Base-by-base conservation (phyloP, 2,329 filamentous ascomycete species). In the Colletotrichum sp. region DNA sequence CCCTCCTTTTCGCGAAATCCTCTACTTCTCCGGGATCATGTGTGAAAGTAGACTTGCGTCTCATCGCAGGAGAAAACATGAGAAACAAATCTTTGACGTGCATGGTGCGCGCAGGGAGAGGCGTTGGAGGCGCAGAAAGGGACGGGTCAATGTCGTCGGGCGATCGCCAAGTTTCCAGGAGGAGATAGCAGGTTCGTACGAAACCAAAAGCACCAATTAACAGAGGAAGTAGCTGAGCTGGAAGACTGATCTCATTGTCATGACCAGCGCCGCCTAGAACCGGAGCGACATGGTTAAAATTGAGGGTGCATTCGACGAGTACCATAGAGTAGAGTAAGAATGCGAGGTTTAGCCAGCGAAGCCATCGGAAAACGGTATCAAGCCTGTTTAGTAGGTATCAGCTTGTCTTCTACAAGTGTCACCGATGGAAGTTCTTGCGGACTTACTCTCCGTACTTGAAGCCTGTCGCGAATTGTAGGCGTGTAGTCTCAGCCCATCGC, bases 301-400 rank as follows among this genome's bases (percentile, higher is more conserved):
- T 81, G 55, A 82, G 78, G 2, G 80, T 80, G 60, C 77, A 76
- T 55, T 82, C 80, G 71, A 81, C 77, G 28, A 78, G 79, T n/a
- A 79, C 26, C 57, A 77, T 72, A 1, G 79, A 81, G 76, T 79
- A 81, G 71, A 81, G 28, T 30, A 82, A 78, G 80, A 80, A 81
- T 39, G 79, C 44, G 12, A 80, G 59, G 69, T 81, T 81, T 28
- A 73, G 62, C 32, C 80, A 66, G 32, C 80, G 79, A 3, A 81
- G 77, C 36, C 79, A 52, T 26, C 78, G 79, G 72, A 77, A 30
- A 30, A 10, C 9, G 28, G 28, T 30, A 30, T 30, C 28, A 30
- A 30, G 28, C 9, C 28, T 30, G 28, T 30, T 30, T 30, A 30
- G 28, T 30, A 30, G 28, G 28, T 30, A 30, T 30, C 28, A 30